Base-by-base conservation (phyloP, 495 filamentous ascomycete species). In the Haplographium delicatum region DNA sequence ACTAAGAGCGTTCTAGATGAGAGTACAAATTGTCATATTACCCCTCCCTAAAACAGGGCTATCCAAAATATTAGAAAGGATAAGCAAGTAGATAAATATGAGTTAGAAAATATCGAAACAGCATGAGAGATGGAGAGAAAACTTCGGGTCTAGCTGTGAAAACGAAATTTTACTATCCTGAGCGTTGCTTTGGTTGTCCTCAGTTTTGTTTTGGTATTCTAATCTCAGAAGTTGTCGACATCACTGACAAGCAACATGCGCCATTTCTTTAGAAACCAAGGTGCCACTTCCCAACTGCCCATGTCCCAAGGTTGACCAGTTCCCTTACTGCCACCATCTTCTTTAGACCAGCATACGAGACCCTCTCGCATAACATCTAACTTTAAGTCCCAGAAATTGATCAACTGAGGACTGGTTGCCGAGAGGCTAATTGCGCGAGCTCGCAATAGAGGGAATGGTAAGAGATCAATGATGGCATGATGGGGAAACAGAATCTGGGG, bases 401-500 rank as follows among this genome's bases (percentile, higher is more conserved):
- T 65, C 15, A 60, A 8, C 10, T 56, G 26, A 0, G 68, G 68
- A 40, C 59, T 50, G 0, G 62, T 62, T 25, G 64, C 62, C 9
- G 63, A 58, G 22, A 71, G 38, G 42, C 64, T 64, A 16, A 75
- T 71, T 0, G 62, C 67, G 1, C 69, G 47, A 10, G 65, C 64
- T 4, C 72, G 57, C 2, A 75, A 54, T 1, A 51, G 35, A 0
- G 72, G 72, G n/a, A 72, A 31, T 0, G 72, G 71, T 8, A 75
- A 62, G 9, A 75, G 43, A 41, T 74, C 72, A 9, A 75, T 51
- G 11, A 65, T 64, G 2, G 70, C 64, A 43, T 72, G 68, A 49
- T 73, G 72, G 8, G 69, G 65, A 30, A 68, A 61, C 5, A 75
- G 61, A 10, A 75, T 67, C 55, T 75, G 72, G 1, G 71, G 63